Conservation (phyloP, 352 stramenopile species). For the Pythium scleroteichum region DNA sequence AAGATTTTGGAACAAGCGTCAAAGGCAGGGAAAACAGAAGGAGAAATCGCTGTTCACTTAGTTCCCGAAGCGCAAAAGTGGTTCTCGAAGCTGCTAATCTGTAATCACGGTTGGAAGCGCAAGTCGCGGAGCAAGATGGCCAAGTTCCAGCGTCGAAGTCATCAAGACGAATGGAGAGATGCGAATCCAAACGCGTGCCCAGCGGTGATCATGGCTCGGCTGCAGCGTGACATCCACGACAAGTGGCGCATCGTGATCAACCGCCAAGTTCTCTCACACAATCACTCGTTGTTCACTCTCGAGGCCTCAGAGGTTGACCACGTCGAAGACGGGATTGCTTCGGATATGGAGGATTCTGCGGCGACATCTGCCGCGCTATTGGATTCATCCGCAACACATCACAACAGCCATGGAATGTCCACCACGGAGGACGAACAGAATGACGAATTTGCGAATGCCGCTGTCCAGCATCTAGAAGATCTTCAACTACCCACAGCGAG, state of each 20-base stretch:
- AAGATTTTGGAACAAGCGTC: slow-evolving; percentile 45
- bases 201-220: slow-evolving; percentile 66
- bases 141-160: slow-evolving; percentile 5
- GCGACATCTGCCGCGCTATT: background rate
- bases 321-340: slow-evolving; percentile 1
- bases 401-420: background rate
- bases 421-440: slow-evolving; percentile 13
- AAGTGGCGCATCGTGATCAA: slow-evolving; percentile 71
- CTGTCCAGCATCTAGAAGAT: slow-evolving; percentile 12
- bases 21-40: slow-evolving; percentile 37
- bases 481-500: background rate
- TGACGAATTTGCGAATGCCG: slow-evolving; percentile 17
- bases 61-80: slow-evolving; percentile 62
- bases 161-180: slow-evolving; percentile 2
- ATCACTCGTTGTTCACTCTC: slow-evolving; percentile 35
- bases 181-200: slow-evolving; percentile 36
- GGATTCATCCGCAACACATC: background rate
- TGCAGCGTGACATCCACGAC: slow-evolving; percentile 65
- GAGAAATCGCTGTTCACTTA: slow-evolving; percentile 33
- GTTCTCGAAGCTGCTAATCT: slow-evolving; percentile 82
- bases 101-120: slow-evolving; percentile 73
- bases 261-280: slow-evolving; percentile 65
- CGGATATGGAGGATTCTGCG: slow-evolving; percentile 4
- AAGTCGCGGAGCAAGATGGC: slow-evolving; percentile 48
- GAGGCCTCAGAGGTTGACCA: slow-evolving; percentile 5